Conservation (phyloP, 1,284 basidiomycete genomes). For the Mycena citricolor region DNA sequence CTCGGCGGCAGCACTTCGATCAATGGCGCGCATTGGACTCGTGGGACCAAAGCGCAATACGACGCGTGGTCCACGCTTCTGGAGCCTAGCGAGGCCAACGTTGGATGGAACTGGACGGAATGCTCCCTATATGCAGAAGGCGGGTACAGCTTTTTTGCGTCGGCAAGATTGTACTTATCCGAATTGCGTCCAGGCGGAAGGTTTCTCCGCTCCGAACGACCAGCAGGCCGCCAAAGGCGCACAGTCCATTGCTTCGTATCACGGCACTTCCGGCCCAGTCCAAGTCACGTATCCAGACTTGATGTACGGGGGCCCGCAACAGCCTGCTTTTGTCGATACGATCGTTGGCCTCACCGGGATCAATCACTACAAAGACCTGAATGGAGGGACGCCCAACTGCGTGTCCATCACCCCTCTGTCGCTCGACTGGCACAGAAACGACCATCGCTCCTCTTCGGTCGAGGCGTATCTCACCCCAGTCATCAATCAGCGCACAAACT, state of each 20-base stretch:
- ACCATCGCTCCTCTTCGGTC: conserved; percentile 37
- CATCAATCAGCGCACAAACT: conserved; percentile 34
- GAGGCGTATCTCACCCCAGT: conserved; percentile 38
- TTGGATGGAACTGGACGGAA: conserved; percentile 60
- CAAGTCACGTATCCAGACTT: conserved; percentile 48
- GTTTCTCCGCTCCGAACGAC: conserved; percentile 53
- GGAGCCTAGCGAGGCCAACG: conserved; percentile 43
- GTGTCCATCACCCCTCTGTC: conserved; percentile 54
- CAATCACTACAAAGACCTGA: conserved; percentile 46
- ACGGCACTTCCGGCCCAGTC: conserved; percentile 55
- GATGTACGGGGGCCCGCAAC: conserved; percentile 61
- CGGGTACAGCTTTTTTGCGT: no score
- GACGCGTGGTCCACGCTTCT: conserved; percentile 55
- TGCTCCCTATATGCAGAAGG: conserved; percentile 56
- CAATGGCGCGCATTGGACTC: conserved; percentile 60
- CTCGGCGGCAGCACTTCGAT: conserved; percentile 61
- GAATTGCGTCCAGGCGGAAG: conserved; percentile 42
- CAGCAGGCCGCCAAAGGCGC: conserved; percentile 50
- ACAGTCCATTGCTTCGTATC: conserved; percentile 43
- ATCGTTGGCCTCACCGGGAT: conserved; percentile 50
- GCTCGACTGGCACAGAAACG: conserved; percentile 37
- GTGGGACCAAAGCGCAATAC: conserved; percentile 57
- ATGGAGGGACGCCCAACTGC: conserved; percentile 56
- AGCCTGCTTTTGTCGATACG: conserved; percentile 49
- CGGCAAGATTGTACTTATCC: neutral